Evolutionary conservation across 2,329 filamentous ascomycete genomes (phyloP).

Genomic region (Ramularia endophylla): DNA sequence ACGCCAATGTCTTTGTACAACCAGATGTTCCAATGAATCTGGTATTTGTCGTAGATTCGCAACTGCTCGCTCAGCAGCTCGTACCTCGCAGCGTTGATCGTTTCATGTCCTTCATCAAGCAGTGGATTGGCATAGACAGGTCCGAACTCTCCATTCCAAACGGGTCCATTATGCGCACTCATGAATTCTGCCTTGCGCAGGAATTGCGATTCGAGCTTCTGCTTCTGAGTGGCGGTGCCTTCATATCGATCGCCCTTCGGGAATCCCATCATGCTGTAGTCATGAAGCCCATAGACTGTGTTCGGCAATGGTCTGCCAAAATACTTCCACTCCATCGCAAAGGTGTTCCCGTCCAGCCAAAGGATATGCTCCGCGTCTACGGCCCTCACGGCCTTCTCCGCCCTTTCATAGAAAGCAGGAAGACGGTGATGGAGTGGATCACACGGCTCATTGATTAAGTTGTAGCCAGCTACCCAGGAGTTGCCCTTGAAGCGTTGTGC

Average conservation of each 20-base stretch:
- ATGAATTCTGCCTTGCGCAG: slow-evolving; percentile 46
- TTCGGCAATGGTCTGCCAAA: slow-evolving; percentile 39
- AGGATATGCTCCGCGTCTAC: slow-evolving; percentile 46
- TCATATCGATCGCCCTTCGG: slow-evolving; percentile 39
- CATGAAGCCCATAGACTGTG: slow-evolving; percentile 49
- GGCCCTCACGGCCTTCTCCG: slow-evolving; percentile 42
- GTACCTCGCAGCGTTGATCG: slow-evolving; percentile 39
- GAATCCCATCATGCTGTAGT: slow-evolving; percentile 50
- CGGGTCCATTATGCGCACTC: slow-evolving; percentile 35
- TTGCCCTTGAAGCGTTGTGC: slow-evolving; percentile 42
- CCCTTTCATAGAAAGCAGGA: slow-evolving; percentile 41
- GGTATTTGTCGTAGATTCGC: slow-evolving; percentile 47
- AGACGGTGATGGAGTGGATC: slow-evolving; percentile 44
- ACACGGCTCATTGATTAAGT: slow-evolving; percentile 48
- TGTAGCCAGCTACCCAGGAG: slow-evolving; percentile 46
- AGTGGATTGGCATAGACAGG: slow-evolving; percentile 42
- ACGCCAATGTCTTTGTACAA: slow-evolving; percentile 33
- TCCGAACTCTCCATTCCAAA: slow-evolving; percentile 48
- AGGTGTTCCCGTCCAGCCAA: slow-evolving; percentile 34
- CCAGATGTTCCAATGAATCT: slow-evolving; percentile 52
- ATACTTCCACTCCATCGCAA: slow-evolving; percentile 39
- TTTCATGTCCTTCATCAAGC: slow-evolving; percentile 34
- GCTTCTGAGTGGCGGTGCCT: slow-evolving; percentile 39
- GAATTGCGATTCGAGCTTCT: slow-evolving; percentile 39
- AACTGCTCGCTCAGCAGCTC: slow-evolving; percentile 42